phyloP scores from a whole-genome alignment of 129 eudicot genomes.

The Pittosporum tobira region DNA sequence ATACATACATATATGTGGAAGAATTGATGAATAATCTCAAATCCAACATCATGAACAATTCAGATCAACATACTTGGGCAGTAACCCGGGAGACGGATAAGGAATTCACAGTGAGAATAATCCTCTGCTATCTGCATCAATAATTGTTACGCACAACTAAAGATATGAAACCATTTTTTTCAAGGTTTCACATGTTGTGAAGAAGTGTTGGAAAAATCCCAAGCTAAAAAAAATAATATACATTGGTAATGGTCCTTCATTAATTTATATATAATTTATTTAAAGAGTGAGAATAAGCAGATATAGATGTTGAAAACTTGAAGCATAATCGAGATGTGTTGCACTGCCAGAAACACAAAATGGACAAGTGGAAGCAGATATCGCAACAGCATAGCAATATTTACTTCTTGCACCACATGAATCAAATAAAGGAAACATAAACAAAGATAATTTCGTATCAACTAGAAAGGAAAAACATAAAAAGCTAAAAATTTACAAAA shows the following conservation, averaged over 20 bases:
- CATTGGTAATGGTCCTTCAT: too few relatives aligned
- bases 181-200: not conserved
- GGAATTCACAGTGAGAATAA: conserved; percentile 91
- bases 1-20: not conserved
- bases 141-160: not conserved
- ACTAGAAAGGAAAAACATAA: not conserved
- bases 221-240: not conserved
- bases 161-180: not conserved
- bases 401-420: not conserved
- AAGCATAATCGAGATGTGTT: not conserved
- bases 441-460: not conserved
- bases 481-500: not conserved
- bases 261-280: too few relatives aligned
- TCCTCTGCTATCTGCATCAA: conserved; percentile 90
- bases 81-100: conserved; percentile 95
- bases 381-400: not conserved
- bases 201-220: not conserved
- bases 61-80: conserved; percentile 73
- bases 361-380: not conserved
- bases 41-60: conserved; percentile 3
- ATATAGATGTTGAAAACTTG: not conserved
- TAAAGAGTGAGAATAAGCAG: not conserved
- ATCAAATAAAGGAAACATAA: not conserved
- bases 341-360: conserved; percentile 3
- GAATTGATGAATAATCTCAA: not conserved